Percentiles rank a stretch among this genome's conserved stretches.
phyloP scores from a whole-genome alignment of 2,329 filamentous ascomycete species.

The Zymoseptoria crescenta region DNA sequence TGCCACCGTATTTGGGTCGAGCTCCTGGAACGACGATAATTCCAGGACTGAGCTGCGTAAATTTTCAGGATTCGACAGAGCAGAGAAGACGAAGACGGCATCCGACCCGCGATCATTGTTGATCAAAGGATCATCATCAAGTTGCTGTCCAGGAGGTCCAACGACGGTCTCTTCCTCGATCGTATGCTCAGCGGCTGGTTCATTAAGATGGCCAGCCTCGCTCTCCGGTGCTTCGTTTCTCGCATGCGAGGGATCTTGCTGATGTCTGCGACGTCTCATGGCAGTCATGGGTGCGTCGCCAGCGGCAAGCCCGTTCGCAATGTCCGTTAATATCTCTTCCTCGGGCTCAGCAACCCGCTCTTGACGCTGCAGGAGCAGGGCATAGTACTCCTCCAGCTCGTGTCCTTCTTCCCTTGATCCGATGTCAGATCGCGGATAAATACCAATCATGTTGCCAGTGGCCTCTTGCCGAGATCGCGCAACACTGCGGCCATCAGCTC shows the following conservation, averaged over 20 bases:
- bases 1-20: neutral
- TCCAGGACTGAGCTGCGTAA: slow-evolving; percentile 1
- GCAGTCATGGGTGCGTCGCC: neutral
- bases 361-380: slow-evolving; percentile 14
- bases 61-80: slow-evolving; percentile 2
- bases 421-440: neutral
- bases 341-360: neutral
- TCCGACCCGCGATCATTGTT: slow-evolving; percentile 17
- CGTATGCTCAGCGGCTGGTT: neutral
- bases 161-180: neutral
- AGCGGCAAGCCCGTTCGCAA: neutral
- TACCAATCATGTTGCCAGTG: neutral
- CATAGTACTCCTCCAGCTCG: slow-evolving; percentile 24
- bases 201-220: neutral
- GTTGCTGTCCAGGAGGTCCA: slow-evolving; percentile 12
- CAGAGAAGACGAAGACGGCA: slow-evolving; percentile 12
- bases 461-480: neutral
- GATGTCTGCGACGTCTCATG: neutral
- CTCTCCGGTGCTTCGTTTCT: neutral
- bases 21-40: neutral
- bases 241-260: neutral
- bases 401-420: slow-evolving; percentile 5
- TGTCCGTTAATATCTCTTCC: neutral
- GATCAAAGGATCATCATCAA: slow-evolving; percentile 10
- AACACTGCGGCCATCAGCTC: neutral